Percentiles rank a stretch among this genome's conserved stretches.
phyloP scores from a whole-genome alignment of 345 rosid genomes.

The Citrus glauca region DNA sequence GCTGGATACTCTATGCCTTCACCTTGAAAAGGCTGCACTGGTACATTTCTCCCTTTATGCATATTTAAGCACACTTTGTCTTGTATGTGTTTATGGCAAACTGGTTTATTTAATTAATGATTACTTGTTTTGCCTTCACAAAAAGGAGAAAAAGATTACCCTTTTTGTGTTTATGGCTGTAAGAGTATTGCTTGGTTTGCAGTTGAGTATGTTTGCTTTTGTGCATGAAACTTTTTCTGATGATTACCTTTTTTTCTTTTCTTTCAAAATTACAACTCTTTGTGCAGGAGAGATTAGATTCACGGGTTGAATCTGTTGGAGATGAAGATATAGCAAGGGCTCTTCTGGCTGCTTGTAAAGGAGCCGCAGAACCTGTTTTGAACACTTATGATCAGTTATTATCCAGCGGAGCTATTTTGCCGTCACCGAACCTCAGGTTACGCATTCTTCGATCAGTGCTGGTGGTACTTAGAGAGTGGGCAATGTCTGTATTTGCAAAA shows the following conservation, averaged over 20 bases:
- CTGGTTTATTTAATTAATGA: not conserved
- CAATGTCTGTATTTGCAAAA: constrained; percentile 76
- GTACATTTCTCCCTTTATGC: constrained; percentile 33
- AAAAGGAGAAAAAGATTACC: not conserved
- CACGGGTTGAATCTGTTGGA: constrained; percentile 63
- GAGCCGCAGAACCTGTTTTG: constrained; percentile 83
- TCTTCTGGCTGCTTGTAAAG: constrained; percentile 90
- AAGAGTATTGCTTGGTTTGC: not conserved
- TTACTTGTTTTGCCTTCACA: not conserved
- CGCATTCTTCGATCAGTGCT: constrained; percentile 79
- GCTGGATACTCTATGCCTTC: constrained; percentile 80
- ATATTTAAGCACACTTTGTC: not conserved
- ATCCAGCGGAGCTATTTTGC: constrained; percentile 73
- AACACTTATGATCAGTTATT: constrained; percentile 79
- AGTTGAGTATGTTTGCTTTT: not conserved
- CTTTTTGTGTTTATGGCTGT: not conserved
- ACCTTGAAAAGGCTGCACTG: constrained; percentile 93
- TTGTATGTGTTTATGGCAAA: not conserved
- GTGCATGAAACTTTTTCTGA: not conserved
- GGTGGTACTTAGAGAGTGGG: constrained; percentile 87
- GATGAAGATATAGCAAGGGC: constrained; percentile 91
- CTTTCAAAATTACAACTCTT: not conserved
- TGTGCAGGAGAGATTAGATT: constrained; percentile 77
- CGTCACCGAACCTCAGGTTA: constrained; percentile 76
- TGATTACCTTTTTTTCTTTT: not conserved